Base-by-base conservation (phyloP, 345 rosid species). In the Melaleuca quinquenervia region DNA sequence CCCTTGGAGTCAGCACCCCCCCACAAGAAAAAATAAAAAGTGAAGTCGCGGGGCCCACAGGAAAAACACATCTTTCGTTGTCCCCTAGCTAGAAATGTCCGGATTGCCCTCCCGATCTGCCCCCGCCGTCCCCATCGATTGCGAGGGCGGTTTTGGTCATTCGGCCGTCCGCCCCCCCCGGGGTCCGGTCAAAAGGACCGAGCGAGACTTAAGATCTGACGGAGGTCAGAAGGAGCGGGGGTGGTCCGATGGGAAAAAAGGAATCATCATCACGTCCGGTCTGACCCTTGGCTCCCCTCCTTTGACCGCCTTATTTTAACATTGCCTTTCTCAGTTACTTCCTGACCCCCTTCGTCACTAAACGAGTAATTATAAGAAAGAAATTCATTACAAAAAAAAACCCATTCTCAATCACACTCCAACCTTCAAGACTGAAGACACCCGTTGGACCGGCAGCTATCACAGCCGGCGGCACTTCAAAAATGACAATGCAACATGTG, bases 211-310 rank as follows among this genome's bases (percentile, higher is more conserved):
- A 70, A n/a, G 48, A 20, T 36, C 80, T 18, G 80, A 58, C 70
- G 70, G 15, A 15, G 16, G 53, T 41, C 41, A 41, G 41, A 41
- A 41, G 41, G 41, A 41, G 41, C 41, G n/a, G n/a, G 53, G 53
- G 24, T 16, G 48, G 78, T 86, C 70, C 50, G 86, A 21, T 86
- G 87, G 78, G 53, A 6, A 24, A 55, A 24, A 56, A 18, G 48
- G 76, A 5, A 18, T 70, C 89, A 90, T 90, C 84, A 88, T 87
- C 76, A 89, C 88, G 92, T 91, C 92, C 88, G 87, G 85, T 82
- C 88, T 32, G 84, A 85, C 86, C 41, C 41, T 41, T 41, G 41
- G 41, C 41, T 41, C 41, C 41, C 41, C 3, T 41, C 41, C 41
- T 41, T 41, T 41, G 41, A 41, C 41, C 4, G 41, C 41, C 41